Percentiles rank a stretch among this genome's conserved stretches.
phyloP scores from a whole-genome alignment of 2,329 filamentous ascomycete species.

The Aureobasidium leucospermi region DNA sequence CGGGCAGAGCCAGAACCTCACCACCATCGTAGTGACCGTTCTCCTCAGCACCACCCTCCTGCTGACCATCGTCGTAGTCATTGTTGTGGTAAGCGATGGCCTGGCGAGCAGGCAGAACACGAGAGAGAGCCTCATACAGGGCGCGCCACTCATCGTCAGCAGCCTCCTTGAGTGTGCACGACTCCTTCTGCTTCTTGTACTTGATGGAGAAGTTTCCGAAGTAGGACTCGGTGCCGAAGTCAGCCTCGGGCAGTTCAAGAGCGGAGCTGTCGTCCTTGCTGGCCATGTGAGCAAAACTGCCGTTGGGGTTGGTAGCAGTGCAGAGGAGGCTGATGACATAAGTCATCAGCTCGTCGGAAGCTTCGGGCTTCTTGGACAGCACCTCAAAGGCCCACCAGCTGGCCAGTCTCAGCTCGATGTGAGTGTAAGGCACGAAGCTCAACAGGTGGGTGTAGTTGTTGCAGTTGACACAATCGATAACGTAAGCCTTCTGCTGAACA shows the following conservation, averaged over 20 bases:
- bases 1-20: background rate
- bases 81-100: background rate
- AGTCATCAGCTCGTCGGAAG: conserved; percentile 20
- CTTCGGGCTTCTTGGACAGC: conserved; percentile 20
- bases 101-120: background rate
- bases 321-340: conserved; percentile 11
- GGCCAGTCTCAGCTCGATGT: conserved; percentile 14
- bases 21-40: background rate
- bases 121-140: background rate
- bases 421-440: conserved; percentile 21
- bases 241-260: conserved; percentile 14
- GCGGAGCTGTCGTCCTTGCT: conserved; percentile 22
- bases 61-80: background rate
- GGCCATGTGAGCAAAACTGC: conserved; percentile 16
- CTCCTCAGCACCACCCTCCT: background rate
- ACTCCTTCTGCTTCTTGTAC: conserved; percentile 18
- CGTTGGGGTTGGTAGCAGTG: background rate
- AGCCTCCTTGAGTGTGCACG: conserved; percentile 20
- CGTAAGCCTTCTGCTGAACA: conserved; percentile 25
- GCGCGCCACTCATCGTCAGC: conserved; percentile 22
- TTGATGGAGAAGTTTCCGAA: conserved; percentile 24
- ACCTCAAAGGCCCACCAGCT: conserved; percentile 26
- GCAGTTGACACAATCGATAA: conserved; percentile 17
- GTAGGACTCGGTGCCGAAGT: conserved; percentile 16
- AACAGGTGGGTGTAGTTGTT: conserved; percentile 20